Base-by-base conservation (phyloP, 306 rosid genomes). In the Sindora glabra region DNA sequence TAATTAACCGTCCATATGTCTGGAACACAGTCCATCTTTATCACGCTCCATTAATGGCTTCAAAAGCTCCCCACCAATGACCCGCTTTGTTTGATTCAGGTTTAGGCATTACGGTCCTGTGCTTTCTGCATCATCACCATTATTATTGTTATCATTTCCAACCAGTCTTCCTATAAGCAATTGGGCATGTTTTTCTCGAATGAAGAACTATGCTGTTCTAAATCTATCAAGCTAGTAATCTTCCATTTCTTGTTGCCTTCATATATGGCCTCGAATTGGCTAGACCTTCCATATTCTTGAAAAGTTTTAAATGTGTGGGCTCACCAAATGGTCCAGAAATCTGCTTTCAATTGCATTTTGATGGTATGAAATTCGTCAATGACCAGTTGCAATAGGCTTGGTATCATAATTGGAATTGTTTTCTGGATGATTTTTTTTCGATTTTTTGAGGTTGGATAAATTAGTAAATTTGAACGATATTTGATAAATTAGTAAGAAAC, bases 1-100 rank as follows among this genome's bases (percentile, higher is more conserved):
- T n/a, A n/a, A n/a, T n/a, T n/a, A n/a, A n/a, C n/a, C n/a, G n/a
- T 61, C 12, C 42, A 2, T 49, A 15, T 55, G 60, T 32, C 48
- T 62, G 21, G 46, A 30, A 30, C 48, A 67, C 66, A 73, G 54
- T 73, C 70, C 33, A 68, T 78, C 65, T 1, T 61, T 67, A 62
- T 57, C 69, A 46, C n/a, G n/a, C 14, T 67, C 13, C 40, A 51
- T 55, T 60, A 21, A 40, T 48, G 44, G 56, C n/a, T 37, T 51
- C 22, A 15, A 48, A 64, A 68, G 46, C 81, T 57, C 46, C 51
- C 44, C 56, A 22, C 60, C 70, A 60, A 51, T 56, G 6, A 55
- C 71, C 48, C 37, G 48, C 1, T 38, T 29, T 40, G 40, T 60
- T 58, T 79, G 27, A 53, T 66, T 14, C n/a, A n/a, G n/a, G n/a